These are phyloP conservation scores for Acidiella bohemica DNA, from an alignment of 495 filamentous ascomycete genomes.

Conservation along the genomic window DNA sequence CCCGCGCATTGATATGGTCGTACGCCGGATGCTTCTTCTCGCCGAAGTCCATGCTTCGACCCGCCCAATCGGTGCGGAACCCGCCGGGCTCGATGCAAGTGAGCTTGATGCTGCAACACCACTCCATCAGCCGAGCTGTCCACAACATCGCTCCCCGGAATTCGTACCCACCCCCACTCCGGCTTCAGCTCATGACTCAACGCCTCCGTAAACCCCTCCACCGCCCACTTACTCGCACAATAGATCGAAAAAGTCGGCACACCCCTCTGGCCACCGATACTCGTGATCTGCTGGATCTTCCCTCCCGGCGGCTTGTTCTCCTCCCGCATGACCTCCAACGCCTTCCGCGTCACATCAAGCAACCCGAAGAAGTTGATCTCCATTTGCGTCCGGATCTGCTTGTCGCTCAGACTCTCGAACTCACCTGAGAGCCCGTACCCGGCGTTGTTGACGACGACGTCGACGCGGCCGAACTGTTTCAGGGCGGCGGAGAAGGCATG, in stretches of 20 bases:
- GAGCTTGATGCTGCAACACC: slow-evolving; percentile 27
- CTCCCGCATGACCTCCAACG: slow-evolving; percentile 32
- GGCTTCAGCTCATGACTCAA: slow-evolving; percentile 27
- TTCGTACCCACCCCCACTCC: too few relatives aligned
- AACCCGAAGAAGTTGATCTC: slow-evolving; percentile 31
- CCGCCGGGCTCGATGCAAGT: slow-evolving; percentile 29
- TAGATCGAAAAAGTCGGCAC: slow-evolving; percentile 30
- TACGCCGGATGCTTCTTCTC: slow-evolving; percentile 27
- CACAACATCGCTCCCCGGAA: too few relatives aligned
- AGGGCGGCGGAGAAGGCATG: slow-evolving; percentile 26
- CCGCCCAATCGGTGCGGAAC: slow-evolving; percentile 29
- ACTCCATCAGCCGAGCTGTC: too few relatives aligned
- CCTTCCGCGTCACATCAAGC: slow-evolving; percentile 31
- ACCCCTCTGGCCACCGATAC: slow-evolving; percentile 31
- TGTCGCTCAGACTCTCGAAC: slow-evolving; percentile 26
- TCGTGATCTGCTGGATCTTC: slow-evolving; percentile 35
- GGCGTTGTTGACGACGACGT: slow-evolving; percentile 30
- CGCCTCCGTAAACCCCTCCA: slow-evolving; percentile 30
- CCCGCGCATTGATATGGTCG: slow-evolving; percentile 32
- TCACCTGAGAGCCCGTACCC: slow-evolving; percentile 27
- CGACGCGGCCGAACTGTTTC: slow-evolving; percentile 25
- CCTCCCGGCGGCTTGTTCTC: slow-evolving; percentile 29
- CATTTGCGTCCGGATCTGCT: slow-evolving; percentile 27
- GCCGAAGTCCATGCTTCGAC: slow-evolving; percentile 26
- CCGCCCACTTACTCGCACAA: slow-evolving; percentile 31